phyloP scores from a whole-genome alignment of 345 rosid genomes.

The Arabis hirsuta region DNA sequence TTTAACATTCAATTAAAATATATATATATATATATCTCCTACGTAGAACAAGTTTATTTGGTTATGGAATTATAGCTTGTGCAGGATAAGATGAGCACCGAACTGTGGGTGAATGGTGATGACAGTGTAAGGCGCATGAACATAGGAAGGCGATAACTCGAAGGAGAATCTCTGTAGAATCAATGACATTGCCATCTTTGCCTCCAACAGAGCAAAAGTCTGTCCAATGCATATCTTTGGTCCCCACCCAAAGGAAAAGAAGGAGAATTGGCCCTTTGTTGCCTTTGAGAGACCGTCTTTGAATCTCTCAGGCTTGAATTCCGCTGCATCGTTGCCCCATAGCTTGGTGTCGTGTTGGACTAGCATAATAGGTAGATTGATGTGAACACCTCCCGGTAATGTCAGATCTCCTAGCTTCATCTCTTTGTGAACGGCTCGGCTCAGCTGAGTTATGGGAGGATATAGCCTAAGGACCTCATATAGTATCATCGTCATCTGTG shows the following conservation, averaged over 20 bases:
- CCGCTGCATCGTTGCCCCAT: slow-evolving; percentile 59
- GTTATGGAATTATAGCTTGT: too few species aligned
- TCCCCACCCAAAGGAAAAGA: slow-evolving; percentile 57
- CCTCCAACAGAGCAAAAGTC: slow-evolving; percentile 61
- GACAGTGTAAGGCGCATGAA: slow-evolving; percentile 46
- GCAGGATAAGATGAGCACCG: slow-evolving; percentile 44
- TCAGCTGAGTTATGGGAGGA: neutral
- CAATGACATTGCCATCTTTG: slow-evolving; percentile 50
- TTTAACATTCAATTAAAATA: too few species aligned
- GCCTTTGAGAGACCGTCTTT: slow-evolving; percentile 54
- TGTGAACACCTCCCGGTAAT: slow-evolving; percentile 41
- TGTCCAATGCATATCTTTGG: slow-evolving; percentile 62
- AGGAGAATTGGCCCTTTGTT: slow-evolving; percentile 49
- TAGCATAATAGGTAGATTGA: slow-evolving; percentile 37
- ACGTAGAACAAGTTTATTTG: too few species aligned
- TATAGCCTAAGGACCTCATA: slow-evolving; percentile 38
- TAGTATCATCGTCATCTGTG: slow-evolving; percentile 29
- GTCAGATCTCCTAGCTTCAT: slow-evolving; percentile 47
- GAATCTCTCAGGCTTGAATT: slow-evolving; percentile 64
- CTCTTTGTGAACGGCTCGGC: slow-evolving; percentile 32
- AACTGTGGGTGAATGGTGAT: slow-evolving; percentile 47
- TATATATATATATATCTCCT: too few species aligned
- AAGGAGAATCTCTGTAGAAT: slow-evolving; percentile 50
- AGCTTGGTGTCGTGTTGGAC: slow-evolving; percentile 49
- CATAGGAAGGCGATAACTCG: slow-evolving; percentile 50